Evolutionary conservation across 2,329 filamentous ascomycete genomes (phyloP), one percentile per base, ranked within the genome.

Genomic region (Botryotinia globosa): DNA sequence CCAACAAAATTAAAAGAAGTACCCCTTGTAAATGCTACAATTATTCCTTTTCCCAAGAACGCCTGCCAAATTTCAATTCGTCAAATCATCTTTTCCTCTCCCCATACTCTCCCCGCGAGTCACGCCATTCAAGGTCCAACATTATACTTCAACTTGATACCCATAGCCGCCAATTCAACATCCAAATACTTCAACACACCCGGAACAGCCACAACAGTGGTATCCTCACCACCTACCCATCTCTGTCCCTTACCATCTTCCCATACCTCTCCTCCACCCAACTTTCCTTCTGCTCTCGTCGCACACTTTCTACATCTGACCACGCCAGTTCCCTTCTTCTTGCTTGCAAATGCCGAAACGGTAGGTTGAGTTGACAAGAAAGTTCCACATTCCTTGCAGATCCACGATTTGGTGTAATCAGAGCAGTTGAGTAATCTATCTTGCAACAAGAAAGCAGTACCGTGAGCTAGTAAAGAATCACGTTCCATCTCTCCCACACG

Each of bases 401-500:
- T 90, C 90, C 94, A 97, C 0, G 94, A 91, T 75, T 91, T 91
- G 42, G 91, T 90, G 82, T 97, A 97, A 82, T 99, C 96, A 69
- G 93, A 97, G 84, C 96, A 99, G 85, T 99, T 98, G 85, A 99
- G 91, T 74, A 99, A 86, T 73, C 96, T 92, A 82, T 99, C 96
- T 81, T 99, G 96, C 9, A 99, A 88, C 74, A 99, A 83, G 85
- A 97, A 98, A 5, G 95, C 94, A 3, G 94, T 96, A 37, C 96
- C 96, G 85, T 99, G 96, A 7, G 96, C 96, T 73, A 99, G 88
- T 34, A 99, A 86, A 5, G 95, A 93, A 82, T 99, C 96, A 77
- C 96, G 92, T 85, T 99, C 96, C 96, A 99, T 99, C 83, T 99
- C 96, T 83, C 96, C 96, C 44, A 99, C 95, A 86, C 96, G 94